Evolutionary conservation across 2,329 filamentous ascomycete species (phyloP).

Genomic region (Pestalotiopsis sp.): DNA sequence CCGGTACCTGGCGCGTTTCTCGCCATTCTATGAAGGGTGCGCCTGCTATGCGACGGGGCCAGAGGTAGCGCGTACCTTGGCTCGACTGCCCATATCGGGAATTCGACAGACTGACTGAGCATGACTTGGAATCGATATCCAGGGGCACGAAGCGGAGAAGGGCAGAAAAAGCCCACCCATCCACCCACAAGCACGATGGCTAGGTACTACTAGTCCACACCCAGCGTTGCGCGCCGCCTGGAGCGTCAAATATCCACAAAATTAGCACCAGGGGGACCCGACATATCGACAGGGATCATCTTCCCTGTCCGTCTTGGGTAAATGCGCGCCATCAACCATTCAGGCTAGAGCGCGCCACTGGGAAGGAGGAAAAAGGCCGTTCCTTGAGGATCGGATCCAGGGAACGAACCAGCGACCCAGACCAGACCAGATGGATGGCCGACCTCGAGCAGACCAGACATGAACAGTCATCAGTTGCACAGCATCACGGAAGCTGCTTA

Average conservation of each 20-base stretch:
- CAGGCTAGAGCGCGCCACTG: conserved; percentile 7
- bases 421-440: not conserved
- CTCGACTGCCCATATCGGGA: not conserved
- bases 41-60: not conserved
- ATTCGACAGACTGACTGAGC: not conserved
- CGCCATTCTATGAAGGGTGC: not conserved
- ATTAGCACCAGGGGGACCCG: conserved; percentile 11
- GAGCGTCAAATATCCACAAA: conserved; percentile 4
- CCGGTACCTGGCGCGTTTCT: conserved; percentile 1
- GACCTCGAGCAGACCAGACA: not conserved
- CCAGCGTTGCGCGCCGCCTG: conserved; percentile 6
- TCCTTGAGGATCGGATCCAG: not conserved
- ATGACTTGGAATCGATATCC: conserved; percentile 1
- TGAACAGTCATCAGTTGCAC: not conserved
- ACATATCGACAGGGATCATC: not conserved
- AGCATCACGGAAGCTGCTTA: not conserved
- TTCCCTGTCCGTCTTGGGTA: conserved; percentile 8
- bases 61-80: conserved; percentile 12
- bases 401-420: not conserved
- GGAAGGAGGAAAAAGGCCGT: not conserved
- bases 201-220: not conserved
- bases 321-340: not conserved
- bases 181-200: not conserved
- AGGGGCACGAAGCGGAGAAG: conserved; percentile 7
- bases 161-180: not conserved